Evolutionary conservation across 2,329 filamentous ascomycete species (phyloP).

Genomic region (Exophiala lecanii-corni): DNA sequence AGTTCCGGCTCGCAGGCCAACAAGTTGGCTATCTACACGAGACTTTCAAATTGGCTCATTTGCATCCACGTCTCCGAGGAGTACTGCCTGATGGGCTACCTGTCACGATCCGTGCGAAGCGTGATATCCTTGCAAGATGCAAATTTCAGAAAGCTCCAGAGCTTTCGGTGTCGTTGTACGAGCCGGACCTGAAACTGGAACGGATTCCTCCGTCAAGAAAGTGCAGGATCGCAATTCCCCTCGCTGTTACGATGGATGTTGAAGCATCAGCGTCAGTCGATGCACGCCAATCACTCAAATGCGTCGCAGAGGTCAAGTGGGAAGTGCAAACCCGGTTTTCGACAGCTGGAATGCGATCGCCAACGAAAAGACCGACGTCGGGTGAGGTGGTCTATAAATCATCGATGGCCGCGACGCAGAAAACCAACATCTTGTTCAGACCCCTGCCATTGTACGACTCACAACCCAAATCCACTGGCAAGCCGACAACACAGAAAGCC

Average conservation of each 20-base stretch:
- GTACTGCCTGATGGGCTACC: slow-evolving; percentile 5
- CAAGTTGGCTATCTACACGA: slow-evolving; percentile 14
- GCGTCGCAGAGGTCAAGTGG: slow-evolving; percentile 16
- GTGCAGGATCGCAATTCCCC: slow-evolving; percentile 12
- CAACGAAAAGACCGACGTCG: background rate
- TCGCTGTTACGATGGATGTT: slow-evolving; percentile 13
- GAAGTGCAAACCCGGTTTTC: slow-evolving; percentile 15
- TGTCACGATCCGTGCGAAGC: slow-evolving; percentile 12
- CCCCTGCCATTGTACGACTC: slow-evolving; percentile 15
- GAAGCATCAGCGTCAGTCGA: slow-evolving; percentile 5
- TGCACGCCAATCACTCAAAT: slow-evolving; percentile 18
- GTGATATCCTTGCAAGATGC: slow-evolving; percentile 16
- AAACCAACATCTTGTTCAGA: slow-evolving; percentile 16
- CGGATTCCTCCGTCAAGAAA: slow-evolving; percentile 5
- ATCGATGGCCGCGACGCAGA: slow-evolving; percentile 13
- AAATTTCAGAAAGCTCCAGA: slow-evolving; percentile 13
- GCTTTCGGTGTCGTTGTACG: slow-evolving; percentile 13
- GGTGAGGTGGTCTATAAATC: slow-evolving; percentile 12
- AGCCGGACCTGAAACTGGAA: slow-evolving; percentile 8
- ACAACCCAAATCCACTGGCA: background rate
- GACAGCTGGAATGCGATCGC: background rate
- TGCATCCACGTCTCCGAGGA: slow-evolving; percentile 12
- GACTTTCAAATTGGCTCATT: slow-evolving; percentile 8
- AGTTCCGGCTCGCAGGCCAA: slow-evolving; percentile 11
- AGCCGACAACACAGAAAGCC: background rate